Percentiles rank a stretch among this genome's conserved stretches.
phyloP scores from a whole-genome alignment of 148 eudicot species.

The Rhododendron henanense region DNA sequence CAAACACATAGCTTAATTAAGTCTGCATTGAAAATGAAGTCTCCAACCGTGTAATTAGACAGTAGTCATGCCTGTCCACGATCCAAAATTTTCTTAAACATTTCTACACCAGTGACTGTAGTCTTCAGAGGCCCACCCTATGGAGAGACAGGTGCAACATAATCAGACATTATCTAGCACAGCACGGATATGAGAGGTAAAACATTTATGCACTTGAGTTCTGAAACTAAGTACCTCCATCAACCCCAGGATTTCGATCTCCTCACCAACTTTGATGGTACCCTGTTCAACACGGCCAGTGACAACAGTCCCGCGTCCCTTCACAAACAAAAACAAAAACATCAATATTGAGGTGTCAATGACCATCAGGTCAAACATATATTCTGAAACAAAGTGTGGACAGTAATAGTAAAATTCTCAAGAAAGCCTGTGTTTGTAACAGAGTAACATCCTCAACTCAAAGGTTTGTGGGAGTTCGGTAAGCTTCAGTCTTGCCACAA shows the following conservation, averaged over 20 bases:
- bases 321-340: background rate
- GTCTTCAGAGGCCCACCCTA: conserved; percentile 65
- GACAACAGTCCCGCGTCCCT: conserved; percentile 96
- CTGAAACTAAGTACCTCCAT: conserved; percentile 42
- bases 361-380: background rate
- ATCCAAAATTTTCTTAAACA: conserved; percentile 84
- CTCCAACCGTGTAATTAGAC: background rate
- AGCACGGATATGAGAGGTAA: background rate
- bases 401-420: background rate
- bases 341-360: background rate
- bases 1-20: background rate
- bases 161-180: background rate
- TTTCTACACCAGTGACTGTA: conserved; percentile 86
- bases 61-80: conserved; percentile 47
- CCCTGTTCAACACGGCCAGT: conserved; percentile 92
- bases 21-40: background rate
- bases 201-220: background rate
- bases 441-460: background rate
- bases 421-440: background rate
- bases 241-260: conserved; percentile 70
- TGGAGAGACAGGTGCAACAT: background rate
- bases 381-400: background rate
- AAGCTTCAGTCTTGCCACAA: background rate
- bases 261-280: conserved; percentile 74
- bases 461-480: background rate